Base-by-base conservation (phyloP, 129 eudicot species). In the Kitagawia praeruptora region DNA sequence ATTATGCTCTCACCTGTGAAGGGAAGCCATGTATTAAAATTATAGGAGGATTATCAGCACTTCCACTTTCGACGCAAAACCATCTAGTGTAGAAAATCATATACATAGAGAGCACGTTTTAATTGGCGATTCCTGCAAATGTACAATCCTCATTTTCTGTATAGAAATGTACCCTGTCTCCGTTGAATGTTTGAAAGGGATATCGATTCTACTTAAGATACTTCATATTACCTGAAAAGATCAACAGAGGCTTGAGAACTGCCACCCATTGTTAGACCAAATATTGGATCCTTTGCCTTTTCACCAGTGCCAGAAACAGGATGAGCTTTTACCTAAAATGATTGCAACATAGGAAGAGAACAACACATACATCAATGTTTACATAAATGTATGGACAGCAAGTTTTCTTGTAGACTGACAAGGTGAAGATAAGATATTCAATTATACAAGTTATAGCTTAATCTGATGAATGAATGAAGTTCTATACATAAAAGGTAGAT, bases 41-140 rank as follows among this genome's bases (percentile, higher is more conserved):
- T 66, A 95, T 84, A 21, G 96, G 74, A 78, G 92, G 91, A 78
- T 87, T 90, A 53, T 83, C 93, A 83, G 87, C 78, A 72, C 82
- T 92, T 82, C 98, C 98, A 82, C 91, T 90, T 86, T 95, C 97
- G 38, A 95, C 91, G 82, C 91, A 92, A 83, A 95, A 95, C 98
- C 98, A 95, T 95, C 98, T 95, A 92, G 86, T 85, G 97, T 86
- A 90, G 86, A 87, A 94, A 88, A 90, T 81, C 83, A 91, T 78
- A 87, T 83, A 84, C 9, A 87, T 51, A 78, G 79, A 80, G 89
- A 89, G 92, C 92, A 90, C 79, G 88, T 87, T 91, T 92, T 89
- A 88, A 83, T 87, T 85, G 86, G 87, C 83, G 85, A 83, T 49
- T 91, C 97, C 98, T 92, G 97, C 97, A 92, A 89, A 83, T 86